Conservation (phyloP, 768 basidiomycete genomes). For the Gloeopeniophorella convolvens region DNA sequence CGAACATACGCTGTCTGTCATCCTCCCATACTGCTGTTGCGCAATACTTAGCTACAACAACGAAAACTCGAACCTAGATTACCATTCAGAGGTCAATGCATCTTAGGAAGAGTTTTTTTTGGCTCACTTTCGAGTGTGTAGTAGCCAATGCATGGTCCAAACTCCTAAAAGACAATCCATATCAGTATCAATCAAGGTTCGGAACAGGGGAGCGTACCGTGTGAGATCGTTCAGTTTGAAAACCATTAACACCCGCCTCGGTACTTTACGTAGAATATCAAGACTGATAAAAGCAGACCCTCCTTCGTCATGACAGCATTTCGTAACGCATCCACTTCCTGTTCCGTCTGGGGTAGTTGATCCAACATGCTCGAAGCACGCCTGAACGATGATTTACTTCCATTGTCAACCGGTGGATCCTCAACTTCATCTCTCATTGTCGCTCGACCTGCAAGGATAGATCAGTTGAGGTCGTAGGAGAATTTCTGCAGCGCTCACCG, state of each 20-base stretch:
- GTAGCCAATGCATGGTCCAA: slow-evolving; percentile 83
- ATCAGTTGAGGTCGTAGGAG: slow-evolving; percentile 2
- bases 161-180: slow-evolving; percentile 41
- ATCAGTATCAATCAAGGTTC: not conserved
- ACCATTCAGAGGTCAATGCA: slow-evolving; percentile 20
- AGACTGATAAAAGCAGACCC: slow-evolving; percentile 77
- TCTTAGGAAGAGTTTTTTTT: not conserved
- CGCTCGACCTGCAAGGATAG: slow-evolving; percentile 44
- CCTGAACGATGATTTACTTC: slow-evolving; percentile 32
- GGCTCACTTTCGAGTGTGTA: slow-evolving; percentile 67
- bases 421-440: slow-evolving; percentile 60
- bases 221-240: slow-evolving; percentile 84
- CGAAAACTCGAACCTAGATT: slow-evolving; percentile 76
- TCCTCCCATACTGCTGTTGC: slow-evolving; percentile 72
- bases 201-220: slow-evolving; percentile 35
- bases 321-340: slow-evolving; percentile 77
- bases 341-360: slow-evolving; percentile 60
- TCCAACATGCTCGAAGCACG: slow-evolving; percentile 78
- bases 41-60: slow-evolving; percentile 89
- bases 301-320: slow-evolving; percentile 77
- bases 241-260: slow-evolving; percentile 77
- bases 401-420: slow-evolving; percentile 32
- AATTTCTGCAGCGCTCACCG: slow-evolving; percentile 29
- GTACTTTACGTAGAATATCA: slow-evolving; percentile 79
- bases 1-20: slow-evolving; percentile 36